A percentile compares a stretch with the other conserved stretches of the same genome.
Evolutionary conservation across 2,329 filamentous ascomycete species (phyloP).

Genomic region (Neopestalotiopsis sp.): DNA sequence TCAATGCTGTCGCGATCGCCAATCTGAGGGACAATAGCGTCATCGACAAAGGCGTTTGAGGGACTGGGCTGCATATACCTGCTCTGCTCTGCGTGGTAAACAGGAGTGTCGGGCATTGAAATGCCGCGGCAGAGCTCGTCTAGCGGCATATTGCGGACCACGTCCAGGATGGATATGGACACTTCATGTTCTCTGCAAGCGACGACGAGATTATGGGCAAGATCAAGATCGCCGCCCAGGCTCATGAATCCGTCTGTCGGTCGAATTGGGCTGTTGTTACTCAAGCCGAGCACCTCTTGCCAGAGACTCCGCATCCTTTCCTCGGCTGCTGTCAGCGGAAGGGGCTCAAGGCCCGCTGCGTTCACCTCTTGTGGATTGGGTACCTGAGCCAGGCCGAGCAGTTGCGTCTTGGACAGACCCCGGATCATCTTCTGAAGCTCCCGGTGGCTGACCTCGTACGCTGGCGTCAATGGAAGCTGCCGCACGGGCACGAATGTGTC

Average conservation of each 20-base stretch:
- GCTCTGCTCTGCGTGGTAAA: conserved; percentile 17
- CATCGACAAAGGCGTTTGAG: conserved; percentile 44
- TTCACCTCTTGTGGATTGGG: conserved; percentile 43
- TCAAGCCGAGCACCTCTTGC: conserved; percentile 48
- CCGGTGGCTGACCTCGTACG: conserved; percentile 56
- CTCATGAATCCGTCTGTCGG: conserved; percentile 51
- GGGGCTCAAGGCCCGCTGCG: conserved; percentile 46
- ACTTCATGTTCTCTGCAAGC: conserved; percentile 50
- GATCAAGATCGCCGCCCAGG: conserved; percentile 51
- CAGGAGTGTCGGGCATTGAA: conserved; percentile 28
- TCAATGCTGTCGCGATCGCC: conserved; percentile 48
- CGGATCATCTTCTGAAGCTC: conserved; percentile 52
- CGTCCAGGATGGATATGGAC: conserved; percentile 46
- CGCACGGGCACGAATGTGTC: conserved; percentile 54
- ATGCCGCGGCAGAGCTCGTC: conserved; percentile 50
- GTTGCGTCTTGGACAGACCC: conserved; percentile 47
- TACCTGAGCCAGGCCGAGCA: conserved; percentile 46
- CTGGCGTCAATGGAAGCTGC: conserved; percentile 53
- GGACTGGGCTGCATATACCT: conserved; percentile 22
- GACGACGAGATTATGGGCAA: conserved; percentile 50
- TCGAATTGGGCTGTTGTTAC: conserved; percentile 46
- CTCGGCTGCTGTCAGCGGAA: conserved; percentile 54
- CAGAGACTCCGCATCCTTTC: conserved; percentile 54
- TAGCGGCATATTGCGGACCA: conserved; percentile 48
- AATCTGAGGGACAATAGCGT: conserved; percentile 48